These are phyloP conservation scores for Talaromyces islandicus DNA, from an alignment of 2,329 filamentous ascomycete species.

Conservation along the genomic window DNA sequence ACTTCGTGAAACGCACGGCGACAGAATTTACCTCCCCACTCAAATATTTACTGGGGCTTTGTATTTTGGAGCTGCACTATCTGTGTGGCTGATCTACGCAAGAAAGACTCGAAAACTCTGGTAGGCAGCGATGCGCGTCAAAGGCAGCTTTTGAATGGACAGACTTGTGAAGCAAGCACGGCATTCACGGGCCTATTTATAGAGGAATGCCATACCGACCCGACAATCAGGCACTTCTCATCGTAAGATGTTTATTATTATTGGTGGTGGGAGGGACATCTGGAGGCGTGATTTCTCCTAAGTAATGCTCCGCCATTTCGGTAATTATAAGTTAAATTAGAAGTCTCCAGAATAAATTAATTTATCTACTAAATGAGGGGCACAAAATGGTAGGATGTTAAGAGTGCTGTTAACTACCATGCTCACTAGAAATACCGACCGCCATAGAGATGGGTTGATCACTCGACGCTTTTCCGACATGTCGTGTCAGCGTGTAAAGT, in stretches of 20 bases:
- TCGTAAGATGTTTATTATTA: too few species aligned
- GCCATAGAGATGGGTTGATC: not conserved
- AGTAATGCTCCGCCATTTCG: not conserved
- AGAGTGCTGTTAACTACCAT: not conserved
- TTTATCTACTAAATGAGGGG: not conserved
- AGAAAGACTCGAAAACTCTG: not conserved
- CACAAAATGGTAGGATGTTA: not conserved
- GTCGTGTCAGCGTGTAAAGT: not conserved
- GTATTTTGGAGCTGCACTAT: conserved; percentile 1
- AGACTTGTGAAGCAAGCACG: not conserved
- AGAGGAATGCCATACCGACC: not conserved
- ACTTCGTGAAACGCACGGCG: not conserved
- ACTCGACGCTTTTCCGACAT: not conserved
- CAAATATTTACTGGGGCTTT: conserved; percentile 1
- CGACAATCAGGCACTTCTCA: not conserved
- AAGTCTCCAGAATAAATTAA: not conserved
- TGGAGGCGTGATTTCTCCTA: too few species aligned
- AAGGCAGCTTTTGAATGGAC: not conserved
- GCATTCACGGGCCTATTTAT: not conserved
- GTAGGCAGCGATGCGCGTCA: not conserved
- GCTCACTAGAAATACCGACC: not conserved
- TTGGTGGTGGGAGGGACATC: too few species aligned
- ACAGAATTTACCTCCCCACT: not conserved
- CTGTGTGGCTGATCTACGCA: conserved; percentile 1
- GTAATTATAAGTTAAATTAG: not conserved